Conservation (phyloP, 1,284 basidiomycete genomes). For the Pseudozyma flocculosa region DNA sequence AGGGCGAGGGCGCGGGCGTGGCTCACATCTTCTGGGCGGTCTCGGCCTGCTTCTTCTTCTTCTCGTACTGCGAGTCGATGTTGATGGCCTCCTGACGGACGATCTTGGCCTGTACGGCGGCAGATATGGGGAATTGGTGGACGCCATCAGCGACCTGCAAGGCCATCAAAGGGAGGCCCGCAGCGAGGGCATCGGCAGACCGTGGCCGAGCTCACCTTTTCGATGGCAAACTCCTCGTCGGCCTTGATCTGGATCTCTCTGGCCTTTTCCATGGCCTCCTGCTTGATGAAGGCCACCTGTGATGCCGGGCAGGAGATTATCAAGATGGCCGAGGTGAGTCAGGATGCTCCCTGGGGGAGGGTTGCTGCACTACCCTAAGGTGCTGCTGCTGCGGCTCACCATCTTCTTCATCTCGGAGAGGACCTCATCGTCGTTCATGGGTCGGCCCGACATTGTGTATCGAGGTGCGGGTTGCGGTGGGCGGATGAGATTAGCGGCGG, state of each 20-base stretch:
- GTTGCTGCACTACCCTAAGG: neutral
- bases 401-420: constrained; percentile 98
- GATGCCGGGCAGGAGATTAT: neutral
- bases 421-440: constrained; percentile 94
- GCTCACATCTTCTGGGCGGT: constrained; percentile 56
- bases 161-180: too few species aligned
- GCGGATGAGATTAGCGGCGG: too few species aligned
- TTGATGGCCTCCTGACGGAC: constrained; percentile 54
- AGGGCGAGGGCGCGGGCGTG: neutral
- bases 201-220: too few species aligned
- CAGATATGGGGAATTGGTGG: neutral
- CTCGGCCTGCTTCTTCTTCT: constrained; percentile 56
- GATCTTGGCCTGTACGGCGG: constrained; percentile 42
- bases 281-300: constrained; percentile 57
- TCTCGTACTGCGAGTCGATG: constrained; percentile 52
- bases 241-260: constrained; percentile 58
- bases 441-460: constrained; percentile 59
- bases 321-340: constrained; percentile 52
- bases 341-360: too few species aligned
- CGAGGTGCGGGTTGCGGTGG: too few species aligned
- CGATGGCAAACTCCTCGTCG: constrained; percentile 57
- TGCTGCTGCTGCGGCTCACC: constrained; percentile 61
- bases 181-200: too few species aligned
- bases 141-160: neutral
- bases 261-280: constrained; percentile 57